Evolutionary conservation across 345 rosid species (phyloP), one percentile per base, ranked within the genome.

Genomic region (Linum tenue): DNA sequence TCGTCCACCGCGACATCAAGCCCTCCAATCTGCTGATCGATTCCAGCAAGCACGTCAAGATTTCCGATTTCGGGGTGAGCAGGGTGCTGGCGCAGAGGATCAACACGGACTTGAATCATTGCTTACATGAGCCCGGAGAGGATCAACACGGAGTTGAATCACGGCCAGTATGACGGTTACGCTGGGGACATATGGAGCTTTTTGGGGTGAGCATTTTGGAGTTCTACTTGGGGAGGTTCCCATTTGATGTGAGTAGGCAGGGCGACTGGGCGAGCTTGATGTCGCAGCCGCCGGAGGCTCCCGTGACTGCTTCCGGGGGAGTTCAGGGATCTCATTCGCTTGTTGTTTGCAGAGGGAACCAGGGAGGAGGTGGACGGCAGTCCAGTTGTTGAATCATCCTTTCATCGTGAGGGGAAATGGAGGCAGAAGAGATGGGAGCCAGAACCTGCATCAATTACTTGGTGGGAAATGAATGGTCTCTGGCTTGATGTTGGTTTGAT

Each of bases 91-190:
- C 86, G 0, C 99, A 94, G 73, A n/a, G n/a, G n/a, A n/a, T n/a
- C n/a, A 90, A 97, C 3, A 94, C 88, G 92, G 99, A 90, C 77
- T 85, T 92, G 97, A 7, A 94, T 96, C 48, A 88, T 94, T 7
- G 99, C 97, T 0, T 94, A 94, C 64, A 94, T 94, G 99, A 88
- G 96, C 57, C 99, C 99, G 2, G 99, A 94, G 74, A 69, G 97
- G 79, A 94, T 94, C 64, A 94, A 94, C 72, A 88, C 97, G 0
- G 99, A 94, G 70, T 70, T 90, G 82, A 94, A 94, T 68, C 89
- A 90, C 1, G 97, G 97, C 1, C 73, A 35, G n/a, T 90, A 94
- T 40, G 80, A 90, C 41, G 97, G 86, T 0, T 88, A 72, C 64
- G 92, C 95, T 0, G 97, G 96, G 1, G 99, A 94, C 75, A 79